Evolutionary conservation across 2,329 filamentous ascomycete genomes (phyloP).

Genomic region (Clonostachys sp.): DNA sequence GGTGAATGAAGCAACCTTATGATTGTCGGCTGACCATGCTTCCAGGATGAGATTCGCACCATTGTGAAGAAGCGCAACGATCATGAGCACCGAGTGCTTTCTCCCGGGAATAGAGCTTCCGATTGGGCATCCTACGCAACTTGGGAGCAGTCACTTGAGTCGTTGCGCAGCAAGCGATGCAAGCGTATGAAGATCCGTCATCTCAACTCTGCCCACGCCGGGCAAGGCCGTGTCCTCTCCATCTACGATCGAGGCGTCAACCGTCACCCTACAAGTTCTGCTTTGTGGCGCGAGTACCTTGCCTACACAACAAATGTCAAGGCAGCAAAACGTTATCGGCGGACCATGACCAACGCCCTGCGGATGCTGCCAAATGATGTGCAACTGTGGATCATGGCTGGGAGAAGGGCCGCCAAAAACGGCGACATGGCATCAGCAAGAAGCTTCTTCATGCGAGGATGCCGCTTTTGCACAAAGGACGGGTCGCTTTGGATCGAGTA

Average conservation of each 20-base stretch:
- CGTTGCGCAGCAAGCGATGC: conserved; percentile 76
- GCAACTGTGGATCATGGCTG: conserved; percentile 83
- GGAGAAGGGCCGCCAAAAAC: conserved; percentile 69
- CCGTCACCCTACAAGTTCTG: conserved; percentile 76
- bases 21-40: not conserved
- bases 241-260: conserved; percentile 83
- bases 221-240: conserved; percentile 80
- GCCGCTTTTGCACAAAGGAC: conserved; percentile 80
- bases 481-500: conserved; percentile 83
- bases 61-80: conserved; percentile 89
- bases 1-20: no score
- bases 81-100: conserved; percentile 87
- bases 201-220: conserved; percentile 60
- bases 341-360: conserved; percentile 63
- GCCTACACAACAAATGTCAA: conserved; percentile 70
- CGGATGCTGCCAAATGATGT: conserved; percentile 81
- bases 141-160: conserved; percentile 67
- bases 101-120: conserved; percentile 67
- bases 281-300: conserved; percentile 87
- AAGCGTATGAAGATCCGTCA: conserved; percentile 72
- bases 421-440: conserved; percentile 85
- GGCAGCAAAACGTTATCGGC: conserved; percentile 62
- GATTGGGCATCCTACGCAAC: conserved; percentile 83
- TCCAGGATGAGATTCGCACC: conserved; percentile 79
- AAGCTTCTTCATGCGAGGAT: conserved; percentile 80